Conservation (phyloP, 176 grass and related monocot species). For the Triticum timopheevii region DNA sequence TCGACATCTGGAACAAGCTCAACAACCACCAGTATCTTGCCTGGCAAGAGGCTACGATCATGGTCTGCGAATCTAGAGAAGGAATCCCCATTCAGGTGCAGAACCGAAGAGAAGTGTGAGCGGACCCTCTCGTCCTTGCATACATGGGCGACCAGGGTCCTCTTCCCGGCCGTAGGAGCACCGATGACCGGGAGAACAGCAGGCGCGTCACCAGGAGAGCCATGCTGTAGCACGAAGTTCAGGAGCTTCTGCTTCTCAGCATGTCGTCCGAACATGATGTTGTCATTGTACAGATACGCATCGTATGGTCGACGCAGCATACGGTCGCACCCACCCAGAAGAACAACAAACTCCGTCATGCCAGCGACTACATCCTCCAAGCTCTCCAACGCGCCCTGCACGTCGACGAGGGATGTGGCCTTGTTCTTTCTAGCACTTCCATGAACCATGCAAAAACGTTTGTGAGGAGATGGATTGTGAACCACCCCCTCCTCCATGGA, state of each 20-base stretch:
- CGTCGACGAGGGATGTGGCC: not conserved
- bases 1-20: not conserved
- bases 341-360: not conserved
- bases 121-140: not conserved
- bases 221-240: not conserved
- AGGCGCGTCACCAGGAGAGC: not conserved
- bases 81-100: not conserved
- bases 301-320: not conserved
- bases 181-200: not conserved
- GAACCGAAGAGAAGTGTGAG: not conserved
- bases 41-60: not conserved
- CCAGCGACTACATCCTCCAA: not conserved
- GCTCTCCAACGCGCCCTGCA: not conserved
- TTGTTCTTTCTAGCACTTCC: not conserved
- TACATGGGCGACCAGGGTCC: not conserved
- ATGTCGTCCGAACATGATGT: not conserved
- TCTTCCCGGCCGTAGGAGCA: not conserved
- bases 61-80: not conserved
- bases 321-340: not conserved
- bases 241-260: not conserved
- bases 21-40: not conserved
- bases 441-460: not conserved
- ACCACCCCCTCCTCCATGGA: not conserved
- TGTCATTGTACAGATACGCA: not conserved
- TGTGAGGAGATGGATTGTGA: not conserved